Percentiles rank a stretch among this genome's conserved stretches.
Evolutionary conservation across 2,329 filamentous ascomycete species (phyloP).

Genomic region (Colletotrichum sp.): DNA sequence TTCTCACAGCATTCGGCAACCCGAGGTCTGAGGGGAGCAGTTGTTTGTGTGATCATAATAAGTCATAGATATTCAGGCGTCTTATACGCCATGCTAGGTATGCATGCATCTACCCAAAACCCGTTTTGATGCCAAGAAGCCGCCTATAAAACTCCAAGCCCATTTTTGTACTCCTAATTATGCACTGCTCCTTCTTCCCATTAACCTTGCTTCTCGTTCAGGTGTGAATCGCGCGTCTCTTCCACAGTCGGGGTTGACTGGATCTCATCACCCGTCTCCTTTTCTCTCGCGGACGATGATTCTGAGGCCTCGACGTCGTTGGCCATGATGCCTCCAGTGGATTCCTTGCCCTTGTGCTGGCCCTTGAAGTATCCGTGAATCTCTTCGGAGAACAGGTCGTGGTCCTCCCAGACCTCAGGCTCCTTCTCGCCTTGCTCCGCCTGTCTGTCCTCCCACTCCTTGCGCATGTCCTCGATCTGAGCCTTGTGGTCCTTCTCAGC

Average conservation of each 20-base stretch:
- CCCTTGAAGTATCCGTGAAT: constrained; percentile 60
- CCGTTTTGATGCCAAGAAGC: neutral
- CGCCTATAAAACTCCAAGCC: constrained; percentile 2
- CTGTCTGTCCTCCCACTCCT: constrained; percentile 64
- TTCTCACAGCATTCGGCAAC: neutral
- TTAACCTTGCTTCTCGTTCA: constrained; percentile 14
- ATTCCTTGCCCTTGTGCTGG: constrained; percentile 17
- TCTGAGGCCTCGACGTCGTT: neutral
- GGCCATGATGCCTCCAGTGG: neutral
- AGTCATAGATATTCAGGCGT: constrained; percentile 2
- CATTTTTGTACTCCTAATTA: constrained; percentile 9
- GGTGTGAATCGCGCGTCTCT: neutral
- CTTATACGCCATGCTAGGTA: neutral
- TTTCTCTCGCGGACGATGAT: constrained; percentile 13
- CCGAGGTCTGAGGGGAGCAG: neutral
- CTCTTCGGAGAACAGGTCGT: constrained; percentile 57
- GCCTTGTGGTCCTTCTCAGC: constrained; percentile 81
- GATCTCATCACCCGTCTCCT: constrained; percentile 6
- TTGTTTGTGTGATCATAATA: neutral
- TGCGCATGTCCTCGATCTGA: constrained; percentile 82
- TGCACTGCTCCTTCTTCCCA: neutral
- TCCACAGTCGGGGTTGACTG: neutral
- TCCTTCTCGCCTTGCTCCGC: constrained; percentile 54
- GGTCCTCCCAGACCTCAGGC: constrained; percentile 48
- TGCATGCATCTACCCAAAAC: neutral